Base-by-base conservation (phyloP, 176 grass and related monocot genomes). In the Poa annua region DNA sequence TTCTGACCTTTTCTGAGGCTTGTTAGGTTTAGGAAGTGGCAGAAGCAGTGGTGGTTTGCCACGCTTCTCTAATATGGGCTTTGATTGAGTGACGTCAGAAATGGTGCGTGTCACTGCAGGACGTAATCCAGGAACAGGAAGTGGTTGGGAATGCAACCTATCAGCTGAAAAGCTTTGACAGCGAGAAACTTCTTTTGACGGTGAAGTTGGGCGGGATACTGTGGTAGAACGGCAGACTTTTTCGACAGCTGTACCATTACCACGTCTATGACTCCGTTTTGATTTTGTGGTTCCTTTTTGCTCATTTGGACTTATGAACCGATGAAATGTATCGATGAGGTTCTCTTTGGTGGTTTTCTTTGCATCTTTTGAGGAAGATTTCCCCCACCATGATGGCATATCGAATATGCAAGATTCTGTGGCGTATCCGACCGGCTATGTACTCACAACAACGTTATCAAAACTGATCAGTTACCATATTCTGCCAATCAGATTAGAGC, bases 261-360 rank as follows among this genome's bases (percentile, higher is more conserved):
- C 68, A 82, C 32, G 83, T 81, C 77, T 90, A 62, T 81, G 66
- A 85, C 77, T 88, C 71, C 79, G 86, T 68, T 91, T 90, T 71
- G 96, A 91, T 75, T 95, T 92, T 24, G 57, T 74, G 80, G 48
- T 81, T 84, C 85, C 89, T 39, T 98, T 98, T 86, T 95, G 93
- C 51, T 98, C 96, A 74, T 87, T 84, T 61, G 93, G 72, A 88
- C 85, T 95, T 85, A 98, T 93, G 21, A 98, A 88, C 12, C 91
- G 89, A 77, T 98, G 96, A 64, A 98, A 88, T 74, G 93, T 93
- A 80, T 93, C 91, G 0, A 98, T 87, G n/a, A 98, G 32, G 64
- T 98, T 98, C 88, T 93, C 96, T 74, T 98, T 98, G 44, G 92
- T 86, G 32, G 79, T 95, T 89, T 98, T 98, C 85, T 93, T 98